Percentiles rank a stretch among this genome's conserved stretches.
phyloP scores from a whole-genome alignment of 805 yeast species.

The Candida pini region DNA sequence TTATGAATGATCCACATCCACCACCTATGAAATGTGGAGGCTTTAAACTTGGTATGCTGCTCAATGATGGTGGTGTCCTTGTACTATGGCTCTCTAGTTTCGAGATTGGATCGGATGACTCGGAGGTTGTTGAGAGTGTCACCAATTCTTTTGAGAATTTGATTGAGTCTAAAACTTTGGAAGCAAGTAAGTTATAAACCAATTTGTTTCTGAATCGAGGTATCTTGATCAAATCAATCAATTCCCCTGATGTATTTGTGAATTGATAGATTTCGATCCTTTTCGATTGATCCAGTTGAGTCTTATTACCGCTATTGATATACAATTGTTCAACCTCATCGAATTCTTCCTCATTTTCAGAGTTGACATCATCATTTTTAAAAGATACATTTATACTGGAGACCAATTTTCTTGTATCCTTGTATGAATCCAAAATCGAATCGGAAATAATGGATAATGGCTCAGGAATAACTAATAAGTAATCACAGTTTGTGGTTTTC shows the following conservation, averaged over 20 bases:
- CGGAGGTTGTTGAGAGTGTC: constrained; percentile 14
- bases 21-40: constrained; percentile 51
- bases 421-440: constrained; percentile 9
- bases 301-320: constrained; percentile 22
- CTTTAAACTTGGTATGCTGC: constrained; percentile 31
- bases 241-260: neutral
- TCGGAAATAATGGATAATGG: constrained; percentile 21
- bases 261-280: constrained; percentile 11
- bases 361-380: too few relatives aligned
- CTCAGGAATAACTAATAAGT: constrained; percentile 28
- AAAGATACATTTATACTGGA: constrained; percentile 12
- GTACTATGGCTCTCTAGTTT: too few relatives aligned
- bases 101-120: too few relatives aligned
- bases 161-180: too few relatives aligned
- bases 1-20: constrained; percentile 33
- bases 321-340: constrained; percentile 50
- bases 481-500: constrained; percentile 14
- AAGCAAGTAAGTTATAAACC: constrained; percentile 22
- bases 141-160: too few relatives aligned
- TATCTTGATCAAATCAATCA: constrained; percentile 11
- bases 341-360: constrained; percentile 24
- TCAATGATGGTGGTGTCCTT: neutral
- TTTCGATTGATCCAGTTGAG: constrained; percentile 20
- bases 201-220: constrained; percentile 20
- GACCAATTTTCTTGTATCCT: constrained; percentile 6